These are phyloP conservation scores for Leccinum subtestaceum DNA, from an alignment of 768 basidiomycete genomes.

Conservation along the genomic window DNA sequence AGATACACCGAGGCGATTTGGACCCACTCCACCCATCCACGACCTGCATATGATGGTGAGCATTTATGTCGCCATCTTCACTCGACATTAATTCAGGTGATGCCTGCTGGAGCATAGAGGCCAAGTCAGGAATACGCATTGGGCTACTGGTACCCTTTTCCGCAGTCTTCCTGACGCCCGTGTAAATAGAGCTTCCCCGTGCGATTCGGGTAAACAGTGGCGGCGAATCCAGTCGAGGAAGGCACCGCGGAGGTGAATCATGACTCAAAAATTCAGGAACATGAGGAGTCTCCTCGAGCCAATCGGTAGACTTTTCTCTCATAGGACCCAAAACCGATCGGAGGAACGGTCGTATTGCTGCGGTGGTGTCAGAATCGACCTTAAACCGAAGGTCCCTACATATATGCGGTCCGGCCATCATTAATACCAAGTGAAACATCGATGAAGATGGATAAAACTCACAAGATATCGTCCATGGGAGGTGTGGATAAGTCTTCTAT, in stretches of 20 bases:
- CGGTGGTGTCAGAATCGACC: slow-evolving; percentile 27
- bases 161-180: neutral
- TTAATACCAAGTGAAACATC: neutral
- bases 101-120: slow-evolving; percentile 22
- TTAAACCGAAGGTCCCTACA: slow-evolving; percentile 33
- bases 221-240: slow-evolving; percentile 33
- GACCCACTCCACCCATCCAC: slow-evolving; percentile 66
- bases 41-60: slow-evolving; percentile 48
- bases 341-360: slow-evolving; percentile 27
- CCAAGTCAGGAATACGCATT: slow-evolving; percentile 26
- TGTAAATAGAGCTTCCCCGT: slow-evolving; percentile 1
- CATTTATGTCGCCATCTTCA: slow-evolving; percentile 43
- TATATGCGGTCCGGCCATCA: neutral
- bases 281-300: slow-evolving; percentile 14
- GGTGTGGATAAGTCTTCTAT: slow-evolving; percentile 31
- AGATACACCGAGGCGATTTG: slow-evolving; percentile 2
- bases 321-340: slow-evolving; percentile 20
- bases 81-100: slow-evolving; percentile 33
- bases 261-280: slow-evolving; percentile 31
- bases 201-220: slow-evolving; percentile 44
- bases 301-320: slow-evolving; percentile 11
- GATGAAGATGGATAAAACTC: slow-evolving; percentile 14
- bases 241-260: slow-evolving; percentile 27
- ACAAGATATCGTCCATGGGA: slow-evolving; percentile 42
- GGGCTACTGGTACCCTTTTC: slow-evolving; percentile 8